These are phyloP conservation scores for Aphanomyces euteiches DNA, from an alignment of 352 stramenopile genomes.

Conservation along the genomic window DNA sequence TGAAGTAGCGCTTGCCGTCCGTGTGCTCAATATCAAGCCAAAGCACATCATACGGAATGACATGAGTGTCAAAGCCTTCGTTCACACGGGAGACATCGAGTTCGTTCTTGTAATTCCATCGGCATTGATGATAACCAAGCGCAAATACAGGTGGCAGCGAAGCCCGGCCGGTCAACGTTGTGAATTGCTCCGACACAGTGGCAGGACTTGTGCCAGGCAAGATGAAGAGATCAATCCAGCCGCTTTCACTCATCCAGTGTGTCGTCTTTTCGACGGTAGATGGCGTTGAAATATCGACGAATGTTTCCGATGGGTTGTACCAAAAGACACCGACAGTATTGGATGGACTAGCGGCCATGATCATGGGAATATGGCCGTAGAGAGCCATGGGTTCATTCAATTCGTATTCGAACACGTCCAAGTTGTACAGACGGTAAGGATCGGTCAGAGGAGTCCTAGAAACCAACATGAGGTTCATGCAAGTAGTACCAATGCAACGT, in stretches of 20 bases:
- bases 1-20: slow-evolving; percentile 97
- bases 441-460: slow-evolving; percentile 61
- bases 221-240: slow-evolving; percentile 96
- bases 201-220: slow-evolving; percentile 84
- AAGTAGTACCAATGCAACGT: slow-evolving; percentile 23
- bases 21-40: slow-evolving; percentile 99
- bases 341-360: slow-evolving; percentile 57
- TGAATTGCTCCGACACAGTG: slow-evolving; percentile 91
- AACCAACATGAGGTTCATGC: not conserved
- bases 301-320: slow-evolving; percentile 99
- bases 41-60: slow-evolving; percentile 99
- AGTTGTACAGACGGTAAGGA: slow-evolving; percentile 98
- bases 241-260: slow-evolving; percentile 95
- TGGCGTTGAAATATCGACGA: slow-evolving; percentile 92
- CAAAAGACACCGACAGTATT: slow-evolving; percentile 95
- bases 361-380: slow-evolving; percentile 88
- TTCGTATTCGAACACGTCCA: slow-evolving; percentile 99
- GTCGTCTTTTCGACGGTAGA: slow-evolving; percentile 52
- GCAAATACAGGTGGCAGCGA: slow-evolving; percentile 95
- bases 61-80: slow-evolving; percentile 91
- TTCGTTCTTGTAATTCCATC: slow-evolving; percentile 99
- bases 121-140: slow-evolving; percentile 98
- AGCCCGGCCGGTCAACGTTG: slow-evolving; percentile 87
- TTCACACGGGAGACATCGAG: slow-evolving; percentile 88
- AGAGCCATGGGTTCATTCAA: slow-evolving; percentile 98